Evolutionary conservation across 768 basidiomycete genomes (phyloP), one percentile per base, ranked within the genome.

Genomic region (Podaxis sp.): DNA sequence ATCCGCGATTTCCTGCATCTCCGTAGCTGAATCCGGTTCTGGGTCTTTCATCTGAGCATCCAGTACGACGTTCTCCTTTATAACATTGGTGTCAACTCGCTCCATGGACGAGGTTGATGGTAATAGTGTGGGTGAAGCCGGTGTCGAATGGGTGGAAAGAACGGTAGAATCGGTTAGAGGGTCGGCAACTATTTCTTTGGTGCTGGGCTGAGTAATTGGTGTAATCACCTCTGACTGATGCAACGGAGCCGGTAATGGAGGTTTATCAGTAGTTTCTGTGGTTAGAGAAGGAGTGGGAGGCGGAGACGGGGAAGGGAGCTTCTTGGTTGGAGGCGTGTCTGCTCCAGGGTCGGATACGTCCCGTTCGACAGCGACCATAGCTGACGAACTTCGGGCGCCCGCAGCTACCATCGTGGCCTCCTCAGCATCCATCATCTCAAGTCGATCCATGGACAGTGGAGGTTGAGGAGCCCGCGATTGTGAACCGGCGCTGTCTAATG

Each of bases 1-100:
- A 28, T 56, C 48, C 30, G 20, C 54, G 5, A 62, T 50, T 40
- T 62, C 55, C 30, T 56, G 33, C 20, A 55, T 55, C 7, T 55
- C 53, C 17, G 46, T n/a, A 50, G 57, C n/a, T 22, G 49, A 50
- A 57, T 49, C 57, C 6, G 30, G 24, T 20, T 49, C 54, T 13
- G n/a, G 10, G 54, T 20, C n/a, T 4, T 10, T 8, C 11, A 26
- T 24, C 10, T 56, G 54, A 5, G 36, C 10, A 13, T 40, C 22
- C 13, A 24, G 36, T 24, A 13, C 17, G 26, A 28, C 20, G 26
- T 12, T 36, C 38, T 56, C 36, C 5, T 46, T 46, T n/a, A 17
- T 17, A 17, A 20, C 7, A 3, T 46, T n/a, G 7, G 20, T 1
- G 44, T 10, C n/a, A 2, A 2, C 7, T 8, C 20, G n/a, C 17